Conservation (phyloP, 805 yeast species). For the Ogataea degrootiae region DNA sequence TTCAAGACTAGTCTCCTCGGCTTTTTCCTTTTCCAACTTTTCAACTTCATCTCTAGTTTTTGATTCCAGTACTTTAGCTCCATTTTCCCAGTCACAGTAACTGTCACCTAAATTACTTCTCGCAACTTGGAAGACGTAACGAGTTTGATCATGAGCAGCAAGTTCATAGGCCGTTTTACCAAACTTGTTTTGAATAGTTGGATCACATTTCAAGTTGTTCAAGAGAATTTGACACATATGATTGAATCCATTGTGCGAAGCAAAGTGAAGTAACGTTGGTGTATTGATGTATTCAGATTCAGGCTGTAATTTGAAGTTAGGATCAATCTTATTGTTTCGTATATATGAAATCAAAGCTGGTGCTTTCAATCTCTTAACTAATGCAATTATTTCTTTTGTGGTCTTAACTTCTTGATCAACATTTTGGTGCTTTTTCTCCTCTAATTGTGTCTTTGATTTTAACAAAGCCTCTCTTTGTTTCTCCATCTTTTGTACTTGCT, state of each 20-base stretch:
- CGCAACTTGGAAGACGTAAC: constrained; percentile 60
- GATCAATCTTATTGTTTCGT: constrained; percentile 49
- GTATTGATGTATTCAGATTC: constrained; percentile 41
- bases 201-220: constrained; percentile 64
- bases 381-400: constrained; percentile 51
- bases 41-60: constrained; percentile 58
- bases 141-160: constrained; percentile 41
- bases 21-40: constrained; percentile 29
- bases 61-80: constrained; percentile 56
- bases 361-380: constrained; percentile 69
- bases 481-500: constrained; percentile 22
- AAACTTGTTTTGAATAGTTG: constrained; percentile 45
- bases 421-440: constrained; percentile 18
- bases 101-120: constrained; percentile 66
- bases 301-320: constrained; percentile 56
- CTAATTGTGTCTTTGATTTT: constrained; percentile 21
- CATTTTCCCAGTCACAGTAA: constrained; percentile 58
- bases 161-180: constrained; percentile 72
- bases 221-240: constrained; percentile 66
- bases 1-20: constrained; percentile 33
- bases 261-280: constrained; percentile 79
- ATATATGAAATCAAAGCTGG: constrained; percentile 66
- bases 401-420: constrained; percentile 36
- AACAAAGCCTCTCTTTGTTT: constrained; percentile 29
- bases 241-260: constrained; percentile 60